phyloP scores from a whole-genome alignment of 176 grass and related monocot genomes.

The Dactylis glomerata region DNA sequence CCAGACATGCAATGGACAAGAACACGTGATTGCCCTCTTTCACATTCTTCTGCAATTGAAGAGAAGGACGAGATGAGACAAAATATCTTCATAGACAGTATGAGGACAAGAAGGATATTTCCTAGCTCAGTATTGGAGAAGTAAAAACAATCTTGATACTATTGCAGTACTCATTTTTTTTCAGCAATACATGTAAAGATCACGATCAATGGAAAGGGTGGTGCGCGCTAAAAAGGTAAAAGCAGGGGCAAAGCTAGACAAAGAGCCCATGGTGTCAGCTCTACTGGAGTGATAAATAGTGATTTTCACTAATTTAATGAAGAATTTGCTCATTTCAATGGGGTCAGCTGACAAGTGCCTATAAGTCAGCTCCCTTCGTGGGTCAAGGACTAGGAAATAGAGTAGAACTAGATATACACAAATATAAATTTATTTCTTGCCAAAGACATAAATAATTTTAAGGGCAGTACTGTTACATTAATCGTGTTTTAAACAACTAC shows the following conservation, averaged over 20 bases:
- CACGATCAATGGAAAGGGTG: not conserved
- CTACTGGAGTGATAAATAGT: not conserved
- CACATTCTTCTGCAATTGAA: conserved; percentile 70
- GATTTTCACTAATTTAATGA: not conserved
- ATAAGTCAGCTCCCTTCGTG: not conserved
- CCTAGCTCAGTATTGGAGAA: not conserved
- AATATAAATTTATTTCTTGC: not conserved
- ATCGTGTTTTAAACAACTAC: conserved; percentile 11
- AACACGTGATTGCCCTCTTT: conserved; percentile 49
- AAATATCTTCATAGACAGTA: conserved; percentile 7
- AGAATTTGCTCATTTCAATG: not conserved
- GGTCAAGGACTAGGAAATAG: not conserved
- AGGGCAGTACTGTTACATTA: not conserved
- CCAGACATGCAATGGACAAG: conserved; percentile 91
- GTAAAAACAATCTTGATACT: not conserved
- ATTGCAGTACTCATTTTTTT: not conserved
- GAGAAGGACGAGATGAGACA: conserved; percentile 14
- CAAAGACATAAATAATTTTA: not conserved
- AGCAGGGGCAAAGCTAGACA: not conserved
- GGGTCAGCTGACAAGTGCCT: not conserved
- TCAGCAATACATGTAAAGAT: conserved; percentile 11
- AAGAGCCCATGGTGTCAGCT: not conserved
- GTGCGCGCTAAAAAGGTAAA: not conserved
- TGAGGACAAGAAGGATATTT: not conserved
- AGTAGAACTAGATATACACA: not conserved